Conservation (phyloP, 441 rosid species). For the Melianthus villosus region DNA sequence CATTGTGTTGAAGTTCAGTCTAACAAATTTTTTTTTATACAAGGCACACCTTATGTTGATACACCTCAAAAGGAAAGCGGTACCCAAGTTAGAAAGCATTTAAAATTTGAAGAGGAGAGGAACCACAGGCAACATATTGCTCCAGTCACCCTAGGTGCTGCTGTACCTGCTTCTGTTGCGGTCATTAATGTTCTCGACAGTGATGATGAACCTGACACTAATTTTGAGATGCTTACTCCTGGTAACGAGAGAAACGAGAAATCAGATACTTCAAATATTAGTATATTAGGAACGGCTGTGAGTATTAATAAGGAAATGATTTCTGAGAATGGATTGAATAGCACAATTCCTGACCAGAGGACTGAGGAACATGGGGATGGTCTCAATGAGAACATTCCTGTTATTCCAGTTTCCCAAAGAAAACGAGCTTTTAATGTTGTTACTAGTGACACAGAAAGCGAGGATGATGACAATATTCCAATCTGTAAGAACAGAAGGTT, state of each 20-base stretch:
- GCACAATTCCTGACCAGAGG: no score
- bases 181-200: constrained; percentile 28
- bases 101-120: constrained; percentile 22
- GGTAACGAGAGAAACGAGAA: constrained; percentile 5
- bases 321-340: constrained; percentile 6
- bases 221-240: not conserved
- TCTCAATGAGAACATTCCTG: constrained; percentile 11
- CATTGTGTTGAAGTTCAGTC: constrained; percentile 4
- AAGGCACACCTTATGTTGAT: no score
- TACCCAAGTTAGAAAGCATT: constrained; percentile 14
- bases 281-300: no score
- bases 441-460: constrained; percentile 35
- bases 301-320: constrained; percentile 7
- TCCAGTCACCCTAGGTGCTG: constrained; percentile 24
- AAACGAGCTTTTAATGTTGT: constrained; percentile 29
- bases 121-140: constrained; percentile 19
- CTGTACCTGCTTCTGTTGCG: constrained; percentile 7
- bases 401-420: constrained; percentile 21
- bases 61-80: constrained; percentile 1
- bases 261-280: constrained; percentile 5
- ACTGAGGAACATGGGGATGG: constrained; percentile 11
- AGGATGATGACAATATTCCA: constrained; percentile 30
- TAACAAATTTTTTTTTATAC: no score
- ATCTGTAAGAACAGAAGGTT: constrained; percentile 20
- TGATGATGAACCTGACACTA: constrained; percentile 25